These are phyloP conservation scores for Salix viminalis DNA, from an alignment of 345 rosid genomes.

Conservation along the genomic window DNA sequence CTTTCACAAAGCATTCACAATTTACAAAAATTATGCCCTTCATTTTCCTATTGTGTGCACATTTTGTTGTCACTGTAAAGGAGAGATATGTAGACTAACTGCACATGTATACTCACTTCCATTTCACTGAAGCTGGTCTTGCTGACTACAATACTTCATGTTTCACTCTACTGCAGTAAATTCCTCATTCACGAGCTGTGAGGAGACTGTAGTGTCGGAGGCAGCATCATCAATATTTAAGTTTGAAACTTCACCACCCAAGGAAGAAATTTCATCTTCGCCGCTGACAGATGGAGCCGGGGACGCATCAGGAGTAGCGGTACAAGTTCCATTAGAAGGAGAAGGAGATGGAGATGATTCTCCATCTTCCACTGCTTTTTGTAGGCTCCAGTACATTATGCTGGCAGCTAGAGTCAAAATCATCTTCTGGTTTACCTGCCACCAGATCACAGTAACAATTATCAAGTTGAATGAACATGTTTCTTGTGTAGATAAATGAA, in stretches of 20 bases:
- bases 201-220: slow-evolving; percentile 54
- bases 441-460: background rate
- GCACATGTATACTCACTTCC: slow-evolving; percentile 7
- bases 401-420: slow-evolving; percentile 77
- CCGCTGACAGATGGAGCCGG: slow-evolving; percentile 64
- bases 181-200: slow-evolving; percentile 47
- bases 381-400: slow-evolving; percentile 90
- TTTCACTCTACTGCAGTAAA: slow-evolving; percentile 17
- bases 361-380: slow-evolving; percentile 44
- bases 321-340: slow-evolving; percentile 31
- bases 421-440: slow-evolving; percentile 96
- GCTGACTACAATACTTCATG: background rate
- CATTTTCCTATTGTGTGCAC: background rate
- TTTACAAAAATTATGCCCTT: slow-evolving; percentile 1
- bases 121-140: background rate
- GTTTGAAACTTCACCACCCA: slow-evolving; percentile 56
- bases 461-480: background rate
- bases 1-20: background rate
- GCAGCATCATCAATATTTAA: slow-evolving; percentile 54
- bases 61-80: background rate
- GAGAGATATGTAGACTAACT: background rate
- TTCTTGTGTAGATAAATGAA: background rate
- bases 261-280: slow-evolving; percentile 66
- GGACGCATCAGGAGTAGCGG: slow-evolving; percentile 53
- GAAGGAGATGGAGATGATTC: slow-evolving; percentile 43